Evolutionary conservation across 176 grass and related monocot species (phyloP).

Genomic region (Triticum aestivum): DNA sequence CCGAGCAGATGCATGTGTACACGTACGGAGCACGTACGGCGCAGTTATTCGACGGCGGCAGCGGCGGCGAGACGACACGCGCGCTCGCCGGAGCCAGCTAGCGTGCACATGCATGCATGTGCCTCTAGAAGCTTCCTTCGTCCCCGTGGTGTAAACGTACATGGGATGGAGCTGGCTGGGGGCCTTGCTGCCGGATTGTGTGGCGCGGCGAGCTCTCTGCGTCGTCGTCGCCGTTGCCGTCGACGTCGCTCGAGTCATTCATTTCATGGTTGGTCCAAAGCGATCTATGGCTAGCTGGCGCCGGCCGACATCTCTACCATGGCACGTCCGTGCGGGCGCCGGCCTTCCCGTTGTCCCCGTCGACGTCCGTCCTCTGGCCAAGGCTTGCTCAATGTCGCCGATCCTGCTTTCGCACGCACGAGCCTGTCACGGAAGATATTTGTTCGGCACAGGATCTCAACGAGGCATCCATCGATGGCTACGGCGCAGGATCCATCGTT

Average conservation of each 20-base stretch:
- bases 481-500: not conserved
- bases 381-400: not conserved
- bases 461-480: not conserved
- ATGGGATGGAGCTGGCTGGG: not conserved
- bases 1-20: not conserved
- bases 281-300: not conserved
- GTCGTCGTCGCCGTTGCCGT: not conserved
- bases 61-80: not conserved
- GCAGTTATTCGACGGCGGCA: not conserved
- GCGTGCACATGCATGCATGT: not conserved
- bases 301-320: not conserved
- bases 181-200: not conserved
- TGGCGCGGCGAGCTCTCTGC: not conserved
- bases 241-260: not conserved
- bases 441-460: not conserved
- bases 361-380: not conserved
- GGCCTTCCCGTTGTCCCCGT: not conserved
- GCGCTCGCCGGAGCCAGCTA: not conserved
- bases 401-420: not conserved
- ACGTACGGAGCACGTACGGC: not conserved
- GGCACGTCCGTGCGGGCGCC: not conserved
- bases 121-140: not conserved
- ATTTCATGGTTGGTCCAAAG: not conserved
- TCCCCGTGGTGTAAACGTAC: not conserved
- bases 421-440: not conserved